Evolutionary conservation across 2,329 filamentous ascomycete genomes (phyloP).

Genomic region (Aphanoascus verrucosus): DNA sequence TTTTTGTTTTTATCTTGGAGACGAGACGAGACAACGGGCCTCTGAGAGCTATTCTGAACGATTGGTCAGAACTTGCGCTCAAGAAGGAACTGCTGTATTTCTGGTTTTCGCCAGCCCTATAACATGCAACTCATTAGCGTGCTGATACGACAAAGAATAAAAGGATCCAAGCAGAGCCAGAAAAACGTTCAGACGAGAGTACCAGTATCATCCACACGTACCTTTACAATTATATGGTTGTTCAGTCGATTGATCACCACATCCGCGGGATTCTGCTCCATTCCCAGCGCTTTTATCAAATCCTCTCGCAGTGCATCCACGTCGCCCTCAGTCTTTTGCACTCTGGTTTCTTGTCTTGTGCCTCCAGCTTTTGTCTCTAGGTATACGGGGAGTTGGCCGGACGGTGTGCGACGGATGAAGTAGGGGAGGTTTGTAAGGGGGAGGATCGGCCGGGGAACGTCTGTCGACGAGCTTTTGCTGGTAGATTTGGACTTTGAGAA

Average conservation of each 20-base stretch:
- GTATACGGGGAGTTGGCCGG: conserved; percentile 68
- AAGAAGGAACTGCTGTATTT: conserved; percentile 40
- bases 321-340: conserved; percentile 74
- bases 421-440: conserved; percentile 48
- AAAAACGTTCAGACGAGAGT: not conserved
- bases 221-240: conserved; percentile 64
- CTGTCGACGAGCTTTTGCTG: not conserved
- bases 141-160: not conserved
- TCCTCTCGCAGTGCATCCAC: conserved; percentile 52
- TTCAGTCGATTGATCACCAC: conserved; percentile 51
- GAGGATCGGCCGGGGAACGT: conserved; percentile 17
- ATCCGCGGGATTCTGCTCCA: conserved; percentile 38
- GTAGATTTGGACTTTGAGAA: conserved; percentile 16
- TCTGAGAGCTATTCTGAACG: not conserved
- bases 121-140: not conserved
- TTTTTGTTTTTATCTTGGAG: not conserved
- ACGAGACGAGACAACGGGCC: not conserved
- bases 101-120: conserved; percentile 42
- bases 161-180: not conserved
- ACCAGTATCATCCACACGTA: conserved; percentile 28
- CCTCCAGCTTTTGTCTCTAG: conserved; percentile 61
- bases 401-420: conserved; percentile 59
- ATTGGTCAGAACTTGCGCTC: conserved; percentile 34
- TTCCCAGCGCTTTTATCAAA: conserved; percentile 47
- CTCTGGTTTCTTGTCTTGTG: conserved; percentile 59